Evolutionary conservation across 257 asterid species (phyloP), one percentile per base, ranked within the genome.

Genomic region (Lavandula angustifolia): DNA sequence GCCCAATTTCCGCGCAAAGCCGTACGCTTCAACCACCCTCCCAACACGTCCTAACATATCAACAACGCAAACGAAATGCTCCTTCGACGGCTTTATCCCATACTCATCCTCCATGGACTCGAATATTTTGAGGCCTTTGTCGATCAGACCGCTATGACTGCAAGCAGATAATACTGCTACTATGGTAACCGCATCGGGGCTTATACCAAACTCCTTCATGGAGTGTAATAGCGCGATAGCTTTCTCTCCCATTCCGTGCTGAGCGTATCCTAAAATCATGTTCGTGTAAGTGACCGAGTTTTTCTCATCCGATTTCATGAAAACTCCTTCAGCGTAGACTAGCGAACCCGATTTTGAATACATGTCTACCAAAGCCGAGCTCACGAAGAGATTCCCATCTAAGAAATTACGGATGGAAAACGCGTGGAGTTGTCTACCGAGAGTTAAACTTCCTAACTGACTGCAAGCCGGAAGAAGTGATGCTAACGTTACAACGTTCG

Each of bases 11-110:
- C 59, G 75, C 50, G 85, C 79, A 72, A 87, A 85, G 29, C 82
- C 80, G 55, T 87, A 86, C 1, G 98, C 98, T 60, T 92, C 96
- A 17, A 54, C 73, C 35, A 89, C 84, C 80, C 95, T 81, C 68
- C 98, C 98, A 47, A 81, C 95, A 81, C 96, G 78, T 69, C 96
- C 98, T 37, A 92, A 77, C 91, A 89, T 82, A 80, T 92, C 98
- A 51, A 87, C 89, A 56, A 87, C 58, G 55, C 97, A 87, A 63
- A 88, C 92, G 55, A 80, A 80, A 70, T 89, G 98, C 68, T 87
- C 97, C 13, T 68, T 72, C 27, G 80, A 79, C 31, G 96, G 95
- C 60, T 57, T 78, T 66, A 92, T 75, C 40, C 84, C 81, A 33
- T 79, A 78, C 58, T 80, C 77, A 48, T 59, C 75, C 33, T 73